phyloP scores from a whole-genome alignment of 2,329 filamentous ascomycete species.

The Tothia fuscella region DNA sequence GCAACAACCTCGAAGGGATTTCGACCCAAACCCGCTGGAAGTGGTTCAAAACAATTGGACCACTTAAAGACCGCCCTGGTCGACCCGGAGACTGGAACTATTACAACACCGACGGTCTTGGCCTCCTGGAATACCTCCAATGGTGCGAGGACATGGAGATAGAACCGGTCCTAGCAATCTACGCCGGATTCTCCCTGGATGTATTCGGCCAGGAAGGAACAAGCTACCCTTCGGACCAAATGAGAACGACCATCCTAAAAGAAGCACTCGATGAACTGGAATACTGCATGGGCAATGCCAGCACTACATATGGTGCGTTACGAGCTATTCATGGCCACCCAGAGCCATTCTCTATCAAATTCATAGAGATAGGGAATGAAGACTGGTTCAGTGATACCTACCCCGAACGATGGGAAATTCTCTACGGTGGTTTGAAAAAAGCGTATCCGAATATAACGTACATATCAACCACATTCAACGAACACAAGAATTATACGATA shows the following conservation, averaged over 20 bases:
- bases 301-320: constrained; percentile 23
- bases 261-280: constrained; percentile 27
- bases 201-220: constrained; percentile 25
- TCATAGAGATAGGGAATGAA: constrained; percentile 28
- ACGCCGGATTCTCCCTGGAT: constrained; percentile 31
- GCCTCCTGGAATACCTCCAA: constrained; percentile 36
- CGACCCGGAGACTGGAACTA: constrained; percentile 29
- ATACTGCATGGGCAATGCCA: constrained; percentile 17
- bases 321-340: constrained; percentile 26
- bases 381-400: constrained; percentile 23
- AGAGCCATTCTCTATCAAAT: constrained; percentile 25
- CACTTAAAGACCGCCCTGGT: constrained; percentile 36
- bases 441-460: constrained; percentile 25
- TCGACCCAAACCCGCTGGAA: constrained; percentile 30
- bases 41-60: constrained; percentile 41
- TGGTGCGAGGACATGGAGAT: constrained; percentile 36
- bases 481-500: constrained; percentile 22
- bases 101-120: constrained; percentile 30
- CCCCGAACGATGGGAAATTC: constrained; percentile 22
- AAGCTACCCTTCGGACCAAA: constrained; percentile 22
- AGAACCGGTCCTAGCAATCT: constrained; percentile 32
- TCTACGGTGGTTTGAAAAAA: constrained; percentile 23
- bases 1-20: constrained; percentile 38
- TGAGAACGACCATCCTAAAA: constrained; percentile 28
- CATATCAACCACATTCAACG: constrained; percentile 19